A percentile compares a stretch with the other conserved stretches of the same genome.
Evolutionary conservation across 148 eudicot genomes (phyloP).

Genomic region (Vaccinium darrowii): DNA sequence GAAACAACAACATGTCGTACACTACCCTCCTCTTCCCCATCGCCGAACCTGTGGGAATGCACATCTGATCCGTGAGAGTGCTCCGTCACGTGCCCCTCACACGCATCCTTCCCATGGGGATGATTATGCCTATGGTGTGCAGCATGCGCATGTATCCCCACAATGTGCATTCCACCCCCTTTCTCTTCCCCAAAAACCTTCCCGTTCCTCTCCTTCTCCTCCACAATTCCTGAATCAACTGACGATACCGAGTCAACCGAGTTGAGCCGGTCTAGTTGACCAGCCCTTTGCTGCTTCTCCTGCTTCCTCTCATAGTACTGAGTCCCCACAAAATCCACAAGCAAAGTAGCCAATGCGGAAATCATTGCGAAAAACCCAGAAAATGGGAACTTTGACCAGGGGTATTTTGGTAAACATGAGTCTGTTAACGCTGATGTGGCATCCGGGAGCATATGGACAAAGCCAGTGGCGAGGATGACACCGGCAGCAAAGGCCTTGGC

Average conservation of each 20-base stretch:
- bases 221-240: constrained; percentile 43
- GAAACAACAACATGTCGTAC: constrained; percentile 78
- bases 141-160: constrained; percentile 81
- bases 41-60: constrained; percentile 36
- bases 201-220: constrained; percentile 25
- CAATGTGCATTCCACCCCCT: constrained; percentile 73
- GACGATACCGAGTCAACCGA: constrained; percentile 31
- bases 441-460: constrained; percentile 93
- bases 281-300: constrained; percentile 38
- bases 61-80: constrained; percentile 37
- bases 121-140: constrained; percentile 70
- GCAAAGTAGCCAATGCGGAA: constrained; percentile 66
- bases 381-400: constrained; percentile 88
- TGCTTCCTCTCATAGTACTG: constrained; percentile 81
- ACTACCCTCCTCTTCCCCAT: constrained; percentile 45
- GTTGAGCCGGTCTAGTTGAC: constrained; percentile 29
- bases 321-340: constrained; percentile 82
- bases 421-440: constrained; percentile 62
- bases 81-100: constrained; percentile 25
- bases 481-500: constrained; percentile 80
- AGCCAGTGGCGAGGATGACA: constrained; percentile 76
- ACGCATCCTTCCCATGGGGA: constrained; percentile 36
- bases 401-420: constrained; percentile 57
- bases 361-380: constrained; percentile 86
- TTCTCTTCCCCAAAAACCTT: constrained; percentile 69